Evolutionary conservation across 1,139 yeast species (phyloP), one percentile per base, ranked within the genome.

Genomic region (Saccharomyces hybrid): DNA sequence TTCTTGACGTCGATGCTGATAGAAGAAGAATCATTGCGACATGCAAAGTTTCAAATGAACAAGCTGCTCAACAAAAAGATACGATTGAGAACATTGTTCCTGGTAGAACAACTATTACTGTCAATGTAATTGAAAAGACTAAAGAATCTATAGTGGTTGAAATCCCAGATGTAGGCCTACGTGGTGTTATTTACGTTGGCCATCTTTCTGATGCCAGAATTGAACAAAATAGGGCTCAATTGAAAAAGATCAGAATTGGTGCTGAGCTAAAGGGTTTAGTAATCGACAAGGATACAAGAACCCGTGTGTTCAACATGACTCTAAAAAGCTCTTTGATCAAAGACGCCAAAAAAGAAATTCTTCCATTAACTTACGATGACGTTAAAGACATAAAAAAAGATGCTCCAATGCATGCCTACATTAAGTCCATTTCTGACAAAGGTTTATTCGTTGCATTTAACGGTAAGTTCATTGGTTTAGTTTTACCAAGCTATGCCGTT

Each of bases 401-500:
- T 50, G 55, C 63, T 5, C 60, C 71, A 13, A 69, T 87, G 52
- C 77, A 81, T 57, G 99, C 98, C 47, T 91, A 78, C 67, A 80
- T 93, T 52, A 86, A 83, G 63, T 84, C 90, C 30, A 84, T 88
- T 30, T 86, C 95, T 23, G 80, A 77, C 53, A 78, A 79, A 68
- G 98, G 98, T 61, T 77, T 89, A 31, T 91, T 93, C 69, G 86
- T 93, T 55, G 81, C 86, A 0, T 93, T 93, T 71, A 90, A 85
- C 57, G 87, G 87, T 60, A 81, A 79, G 54, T 79, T 91, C 61
- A 87, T 90, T 34, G 98, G 97, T 50, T 78, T 93, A 62, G 87
- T 89, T 3, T 79, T 88, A 61, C 89, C 93, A 56, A 84, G 85
- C 66, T 84, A 85, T 64, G 85, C 91, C 14, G 77, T 82, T 20